A percentile compares a stretch with the other conserved stretches of the same genome.
These are phyloP conservation scores for Ophiostoma sp. DNA, from an alignment of 2,329 filamentous ascomycete genomes.

Conservation along the genomic window DNA sequence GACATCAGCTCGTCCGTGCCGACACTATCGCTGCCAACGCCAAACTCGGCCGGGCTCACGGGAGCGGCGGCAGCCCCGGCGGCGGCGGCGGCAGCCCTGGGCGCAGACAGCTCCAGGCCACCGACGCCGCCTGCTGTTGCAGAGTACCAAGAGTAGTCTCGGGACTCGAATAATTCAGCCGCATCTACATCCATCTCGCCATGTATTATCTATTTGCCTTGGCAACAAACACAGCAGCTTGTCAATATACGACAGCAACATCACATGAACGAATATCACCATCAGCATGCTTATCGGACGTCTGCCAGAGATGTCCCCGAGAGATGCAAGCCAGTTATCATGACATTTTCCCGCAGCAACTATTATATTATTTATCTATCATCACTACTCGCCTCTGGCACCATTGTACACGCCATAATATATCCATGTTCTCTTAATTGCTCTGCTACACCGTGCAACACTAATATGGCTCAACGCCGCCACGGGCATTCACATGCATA, in stretches of 20 bases:
- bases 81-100: neutral
- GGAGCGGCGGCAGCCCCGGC: neutral
- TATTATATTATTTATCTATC: neutral
- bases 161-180: no score
- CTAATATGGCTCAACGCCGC: neutral
- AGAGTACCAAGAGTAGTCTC: neutral
- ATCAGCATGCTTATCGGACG: neutral
- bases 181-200: no score
- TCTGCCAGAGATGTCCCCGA: no score
- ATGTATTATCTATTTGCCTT: no score
- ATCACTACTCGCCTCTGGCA: neutral
- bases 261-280: neutral
- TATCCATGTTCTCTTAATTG: neutral
- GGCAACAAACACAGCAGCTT: neutral
- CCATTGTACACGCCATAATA: neutral
- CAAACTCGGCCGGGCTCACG: constrained; percentile 27
- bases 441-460: neutral
- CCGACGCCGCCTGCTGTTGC: neutral
- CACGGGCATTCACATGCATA: no score
- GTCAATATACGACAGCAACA: neutral
- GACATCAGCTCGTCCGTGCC: constrained; percentile 42
- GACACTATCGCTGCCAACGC: constrained; percentile 16
- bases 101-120: neutral
- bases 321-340: neutral
- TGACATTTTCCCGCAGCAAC: neutral